Base-by-base conservation (phyloP, 768 basidiomycete species). In the Mycena amicta region DNA sequence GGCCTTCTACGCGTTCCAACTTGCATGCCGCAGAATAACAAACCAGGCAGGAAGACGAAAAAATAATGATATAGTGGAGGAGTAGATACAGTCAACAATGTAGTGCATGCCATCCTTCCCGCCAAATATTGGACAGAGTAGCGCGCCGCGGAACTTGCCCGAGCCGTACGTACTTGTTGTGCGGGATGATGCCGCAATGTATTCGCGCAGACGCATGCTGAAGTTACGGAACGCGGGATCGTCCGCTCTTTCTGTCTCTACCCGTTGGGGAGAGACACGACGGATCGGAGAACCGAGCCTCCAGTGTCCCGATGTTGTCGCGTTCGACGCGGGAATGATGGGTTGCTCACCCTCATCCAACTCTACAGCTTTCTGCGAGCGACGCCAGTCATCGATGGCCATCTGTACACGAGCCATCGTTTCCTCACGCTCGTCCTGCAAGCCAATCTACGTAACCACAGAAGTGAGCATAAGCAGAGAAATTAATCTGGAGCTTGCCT, bases 341-440 rank as follows among this genome's bases (percentile, higher is more conserved):
- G 43, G 43, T 8, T 45, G 13, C 43, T 26, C 13, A 8, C 11
- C 22, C 13, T 5, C 23, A 20, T 49, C 47, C 6, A 4, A 5
- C 22, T 49, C 25, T 22, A 26, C 47, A 5, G 22, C 26, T 28
- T 49, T 12, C 6, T 22, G 8, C 11, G 11, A 8, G 6, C 26
- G 25, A 4, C 11, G 5, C 47, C 47, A 49, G 5, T 12, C 47
- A 13, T 49, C 47, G 4, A 49, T 23, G 11, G 6, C 6, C 47
- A 49, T 26, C 5, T 28, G 5, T 4, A 49, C 8, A 53, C 18
- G 45, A 5, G 71, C 72, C 40, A 72, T 63, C 0, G 67, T 64
- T 52, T 72, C 71, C 52, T 69, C 67, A 16, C 59, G 68, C 47
- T 72, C 64, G 45, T 72, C 68, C 37, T 70, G 68, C 18, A 52